These are phyloP conservation scores for Halophytophthora batemanensis DNA, from an alignment of 352 stramenopile genomes.

Conservation along the genomic window DNA sequence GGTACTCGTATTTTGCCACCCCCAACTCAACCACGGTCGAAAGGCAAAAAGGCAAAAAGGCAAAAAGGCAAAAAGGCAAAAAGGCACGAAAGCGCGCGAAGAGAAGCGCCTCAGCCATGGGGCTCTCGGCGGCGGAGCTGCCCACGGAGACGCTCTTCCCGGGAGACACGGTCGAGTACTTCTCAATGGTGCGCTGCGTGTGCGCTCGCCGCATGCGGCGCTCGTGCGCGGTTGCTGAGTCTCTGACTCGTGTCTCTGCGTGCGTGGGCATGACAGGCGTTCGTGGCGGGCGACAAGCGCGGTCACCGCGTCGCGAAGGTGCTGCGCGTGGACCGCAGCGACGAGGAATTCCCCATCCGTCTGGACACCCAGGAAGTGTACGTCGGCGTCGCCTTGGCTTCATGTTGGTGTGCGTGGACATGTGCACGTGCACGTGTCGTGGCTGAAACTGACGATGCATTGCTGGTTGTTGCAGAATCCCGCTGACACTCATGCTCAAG, in stretches of 20 bases:
- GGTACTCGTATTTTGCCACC: too few relatives aligned
- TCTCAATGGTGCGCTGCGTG: conserved; percentile 51
- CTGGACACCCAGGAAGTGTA: conserved; percentile 75
- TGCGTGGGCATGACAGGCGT: conserved; percentile 35
- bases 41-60: not conserved
- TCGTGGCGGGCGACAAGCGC: conserved; percentile 63
- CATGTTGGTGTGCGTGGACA: too few relatives aligned
- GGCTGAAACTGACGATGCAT: conserved; percentile 4
- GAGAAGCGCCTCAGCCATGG: conserved; percentile 19
- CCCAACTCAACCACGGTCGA: too few relatives aligned
- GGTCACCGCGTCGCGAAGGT: conserved; percentile 67
- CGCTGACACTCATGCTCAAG: conserved; percentile 68
- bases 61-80: too few relatives aligned
- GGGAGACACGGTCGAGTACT: conserved; percentile 79
- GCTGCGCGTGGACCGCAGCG: conserved; percentile 35
- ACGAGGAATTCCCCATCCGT: conserved; percentile 56
- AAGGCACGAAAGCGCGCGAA: too few relatives aligned
- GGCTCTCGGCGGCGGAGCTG: conserved; percentile 57
- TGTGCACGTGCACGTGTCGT: too few relatives aligned
- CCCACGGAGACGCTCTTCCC: conserved; percentile 54
- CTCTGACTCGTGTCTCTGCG: conserved; percentile 6
- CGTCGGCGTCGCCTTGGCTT: too few relatives aligned
- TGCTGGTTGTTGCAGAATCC: conserved; percentile 38
- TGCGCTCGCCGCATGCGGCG: not conserved
- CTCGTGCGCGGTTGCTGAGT: not conserved